A percentile compares a stretch with the other conserved stretches of the same genome.
phyloP scores from a whole-genome alignment of 306 rosid species.

The Sophora flavescens region DNA sequence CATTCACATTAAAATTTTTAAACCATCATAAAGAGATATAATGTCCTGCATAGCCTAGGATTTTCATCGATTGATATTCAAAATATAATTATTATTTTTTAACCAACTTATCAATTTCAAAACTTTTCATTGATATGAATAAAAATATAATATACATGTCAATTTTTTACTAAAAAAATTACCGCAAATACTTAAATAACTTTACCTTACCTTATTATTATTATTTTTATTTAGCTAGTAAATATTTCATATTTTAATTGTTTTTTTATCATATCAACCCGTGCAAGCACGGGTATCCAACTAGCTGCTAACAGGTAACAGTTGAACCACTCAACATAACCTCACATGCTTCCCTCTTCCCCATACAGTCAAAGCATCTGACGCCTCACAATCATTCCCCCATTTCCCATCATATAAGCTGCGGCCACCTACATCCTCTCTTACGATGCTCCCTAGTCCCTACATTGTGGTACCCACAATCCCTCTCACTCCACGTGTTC shows the following conservation, averaged over 20 bases:
- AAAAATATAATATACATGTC: too few species aligned
- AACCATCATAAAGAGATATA: too few species aligned
- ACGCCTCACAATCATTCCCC: constrained; percentile 50
- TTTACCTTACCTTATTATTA: too few species aligned
- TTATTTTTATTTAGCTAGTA: neutral
- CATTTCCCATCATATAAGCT: constrained; percentile 15
- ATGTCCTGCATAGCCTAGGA: too few species aligned
- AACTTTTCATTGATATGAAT: too few species aligned
- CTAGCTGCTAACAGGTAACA: neutral
- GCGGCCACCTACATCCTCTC: constrained; percentile 12
- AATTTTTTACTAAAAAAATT: too few species aligned
- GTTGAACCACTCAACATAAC: constrained; percentile 20
- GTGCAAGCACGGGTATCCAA: neutral
- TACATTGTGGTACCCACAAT: constrained; percentile 42
- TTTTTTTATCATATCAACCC: too few species aligned
- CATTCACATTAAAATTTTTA: too few species aligned
- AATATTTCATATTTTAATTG: neutral
- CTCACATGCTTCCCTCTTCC: constrained; percentile 52
- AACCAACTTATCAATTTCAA: too few species aligned
- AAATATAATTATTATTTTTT: too few species aligned
- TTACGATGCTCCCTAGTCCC: neutral
- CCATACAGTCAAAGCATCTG: constrained; percentile 47
- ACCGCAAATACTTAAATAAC: too few species aligned
- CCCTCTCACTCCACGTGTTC: constrained; percentile 56
- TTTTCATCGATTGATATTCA: too few species aligned